These are phyloP conservation scores for Fusarium setosum DNA, from an alignment of 2,329 filamentous ascomycete genomes.

Conservation along the genomic window DNA sequence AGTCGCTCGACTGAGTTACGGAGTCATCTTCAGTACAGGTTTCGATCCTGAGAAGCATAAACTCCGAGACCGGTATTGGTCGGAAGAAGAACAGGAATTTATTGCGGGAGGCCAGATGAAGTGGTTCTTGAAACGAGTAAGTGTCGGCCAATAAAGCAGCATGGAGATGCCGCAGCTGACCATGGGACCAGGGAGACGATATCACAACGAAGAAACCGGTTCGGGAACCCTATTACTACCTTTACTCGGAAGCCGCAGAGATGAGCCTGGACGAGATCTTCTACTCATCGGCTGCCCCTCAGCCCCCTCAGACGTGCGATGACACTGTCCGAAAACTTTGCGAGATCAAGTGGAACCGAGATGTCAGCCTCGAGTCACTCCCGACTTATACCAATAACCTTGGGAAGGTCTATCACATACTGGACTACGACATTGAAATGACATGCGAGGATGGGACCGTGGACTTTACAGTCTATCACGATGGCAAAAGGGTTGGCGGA, in stretches of 20 bases:
- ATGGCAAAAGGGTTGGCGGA: slow-evolving; percentile 21
- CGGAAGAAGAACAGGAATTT: fast-evolving
- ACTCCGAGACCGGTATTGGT: slow-evolving; percentile 22
- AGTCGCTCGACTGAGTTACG: slow-evolving; percentile 46
- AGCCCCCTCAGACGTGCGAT: fast-evolving
- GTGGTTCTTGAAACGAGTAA: slow-evolving; percentile 44
- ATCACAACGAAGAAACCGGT: slow-evolving; percentile 11
- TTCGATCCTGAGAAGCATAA: slow-evolving; percentile 23
- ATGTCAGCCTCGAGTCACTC: slow-evolving; percentile 2
- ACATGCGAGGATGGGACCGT: slow-evolving; percentile 26
- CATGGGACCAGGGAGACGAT: slow-evolving; percentile 13
- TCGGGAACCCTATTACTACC: fast-evolving
- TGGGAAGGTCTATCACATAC: slow-evolving; percentile 1
- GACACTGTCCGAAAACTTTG: slow-evolving; percentile 25
- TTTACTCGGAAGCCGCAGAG: fast-evolving
- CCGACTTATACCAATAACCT: slow-evolving; percentile 18
- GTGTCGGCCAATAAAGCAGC: too few species aligned
- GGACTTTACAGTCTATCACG: slow-evolving; percentile 35
- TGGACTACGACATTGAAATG: slow-evolving; percentile 31
- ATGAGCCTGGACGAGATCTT: background rate
- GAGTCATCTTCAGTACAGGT: fast-evolving
- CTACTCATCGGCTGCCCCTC: background rate
- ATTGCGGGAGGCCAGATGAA: slow-evolving; percentile 27
- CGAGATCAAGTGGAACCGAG: slow-evolving; percentile 28
- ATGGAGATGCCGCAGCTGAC: too few species aligned